phyloP scores from a whole-genome alignment of 1,284 basidiomycete species.

The Paramarasmius palmivorus region DNA sequence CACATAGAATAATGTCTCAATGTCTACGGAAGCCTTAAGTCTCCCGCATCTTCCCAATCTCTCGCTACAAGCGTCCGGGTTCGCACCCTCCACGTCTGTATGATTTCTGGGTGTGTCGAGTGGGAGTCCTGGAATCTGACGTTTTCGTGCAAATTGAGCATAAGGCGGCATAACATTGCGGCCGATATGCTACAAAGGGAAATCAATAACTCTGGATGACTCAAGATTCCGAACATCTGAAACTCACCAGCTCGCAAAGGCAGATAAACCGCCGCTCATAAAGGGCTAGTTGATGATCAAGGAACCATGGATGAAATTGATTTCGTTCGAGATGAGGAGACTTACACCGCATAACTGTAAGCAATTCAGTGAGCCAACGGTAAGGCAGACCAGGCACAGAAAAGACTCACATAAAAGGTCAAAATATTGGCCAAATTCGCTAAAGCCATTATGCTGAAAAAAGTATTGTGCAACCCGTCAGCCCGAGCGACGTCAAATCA shows the following conservation, averaged over 20 bases:
- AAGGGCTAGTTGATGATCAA: slow-evolving; percentile 4
- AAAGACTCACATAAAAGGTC: slow-evolving; percentile 11
- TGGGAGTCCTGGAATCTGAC: no score
- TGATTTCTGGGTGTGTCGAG: no score
- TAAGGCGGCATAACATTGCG: slow-evolving; percentile 12
- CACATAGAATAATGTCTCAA: no score
- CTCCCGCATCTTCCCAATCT: no score
- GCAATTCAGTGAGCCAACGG: no score
- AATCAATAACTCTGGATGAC: background rate
- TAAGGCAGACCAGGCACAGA: slow-evolving; percentile 1
- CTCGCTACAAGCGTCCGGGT: no score
- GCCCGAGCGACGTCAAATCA: background rate
- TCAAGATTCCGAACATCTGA: no score
- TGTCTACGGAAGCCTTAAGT: no score
- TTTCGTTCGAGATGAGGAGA: background rate
- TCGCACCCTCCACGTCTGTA: no score
- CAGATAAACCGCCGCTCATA: slow-evolving; percentile 8
- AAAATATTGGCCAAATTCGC: slow-evolving; percentile 12
- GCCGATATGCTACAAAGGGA: slow-evolving; percentile 6
- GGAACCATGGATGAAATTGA: background rate
- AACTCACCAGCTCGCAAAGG: slow-evolving; percentile 12
- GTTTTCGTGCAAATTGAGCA: no score
- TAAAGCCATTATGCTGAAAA: slow-evolving; percentile 10
- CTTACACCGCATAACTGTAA: no score
- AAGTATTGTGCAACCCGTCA: background rate